phyloP scores from a whole-genome alignment of 1,284 basidiomycete species.

The Ceratorhiza oryzae-sativae region DNA sequence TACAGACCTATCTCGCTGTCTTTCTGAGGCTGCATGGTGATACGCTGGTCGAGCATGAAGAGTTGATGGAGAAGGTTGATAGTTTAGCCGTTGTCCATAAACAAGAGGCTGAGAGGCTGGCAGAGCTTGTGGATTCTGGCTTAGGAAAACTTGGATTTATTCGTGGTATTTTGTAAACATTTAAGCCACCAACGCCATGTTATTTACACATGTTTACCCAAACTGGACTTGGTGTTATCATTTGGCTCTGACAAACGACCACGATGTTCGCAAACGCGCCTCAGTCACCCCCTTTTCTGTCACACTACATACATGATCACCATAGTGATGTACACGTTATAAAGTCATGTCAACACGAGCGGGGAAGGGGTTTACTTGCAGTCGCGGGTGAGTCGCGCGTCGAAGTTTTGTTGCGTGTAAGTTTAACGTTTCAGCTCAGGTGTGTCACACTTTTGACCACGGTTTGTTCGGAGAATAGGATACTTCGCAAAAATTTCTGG shows the following conservation, averaged over 20 bases:
- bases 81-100: slow-evolving; percentile 67
- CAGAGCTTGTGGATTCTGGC: slow-evolving; percentile 73
- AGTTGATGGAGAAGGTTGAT: slow-evolving; percentile 65
- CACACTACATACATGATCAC: slow-evolving; percentile 30
- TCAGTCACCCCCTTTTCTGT: slow-evolving; percentile 23
- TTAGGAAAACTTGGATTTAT: slow-evolving; percentile 73
- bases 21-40: slow-evolving; percentile 89
- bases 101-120: slow-evolving; percentile 73
- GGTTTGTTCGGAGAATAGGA: slow-evolving; percentile 36
- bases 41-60: slow-evolving; percentile 66
- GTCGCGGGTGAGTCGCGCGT: slow-evolving; percentile 74
- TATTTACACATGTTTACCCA: slow-evolving; percentile 30
- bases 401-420: slow-evolving; percentile 68
- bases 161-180: slow-evolving; percentile 41
- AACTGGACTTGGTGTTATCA: not conserved
- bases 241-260: not conserved
- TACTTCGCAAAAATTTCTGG: slow-evolving; percentile 52
- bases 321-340: slow-evolving; percentile 37
- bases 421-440: slow-evolving; percentile 45
- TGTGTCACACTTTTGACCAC: slow-evolving; percentile 41
- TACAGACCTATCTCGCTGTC: slow-evolving; percentile 87
- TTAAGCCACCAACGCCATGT: not conserved
- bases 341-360: slow-evolving; percentile 35
- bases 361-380: slow-evolving; percentile 58
- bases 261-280: slow-evolving; percentile 31